Base-by-base conservation (phyloP, 352 stramenopile species). In the Phytophthora pisi region DNA sequence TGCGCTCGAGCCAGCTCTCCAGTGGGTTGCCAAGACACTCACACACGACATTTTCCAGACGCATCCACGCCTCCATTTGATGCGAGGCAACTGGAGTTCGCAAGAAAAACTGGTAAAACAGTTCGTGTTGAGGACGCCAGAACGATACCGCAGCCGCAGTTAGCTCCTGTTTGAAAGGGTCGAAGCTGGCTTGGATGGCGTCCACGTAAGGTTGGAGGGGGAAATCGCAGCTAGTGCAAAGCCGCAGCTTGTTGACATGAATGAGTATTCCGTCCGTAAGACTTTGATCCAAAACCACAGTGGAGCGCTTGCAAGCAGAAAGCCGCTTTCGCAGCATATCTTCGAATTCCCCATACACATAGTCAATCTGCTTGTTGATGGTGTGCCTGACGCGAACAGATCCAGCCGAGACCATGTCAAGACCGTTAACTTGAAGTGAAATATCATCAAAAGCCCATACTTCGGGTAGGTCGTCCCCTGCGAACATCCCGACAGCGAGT, bases 261-360 rank as follows among this genome's bases (percentile, higher is more conserved):
- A 95, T 68, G 15, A 91, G 54, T 59, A 93, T 82, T 0, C 84
- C 85, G 54, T 93, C 84, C n/a, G 11, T 18, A 26, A 75, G 26
- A 36, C 45, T 59, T 18, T 64, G 26, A 38, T 60, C 51, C 20
- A 71, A 56, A 23, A n/a, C 34, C 11, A 30, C 11, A 6, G 57
- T 64, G 18, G 59, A 64, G 24, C 64, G 72, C 24, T 60, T 51
- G 42, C 80, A 88, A 15, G 71, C 72, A n/a, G 49, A 49, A 63
- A 77, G 58, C 7, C 87, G 74, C 9, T 84, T 67, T 1, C 66
- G 62, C 5, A 91, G 65, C 61, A 82, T 72, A 23, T 82, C 75
- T 70, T 93, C 87, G 57, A 92, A 92, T 20, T 92, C 86, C 9
- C 87, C 85, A 61, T 90, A 91, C 0, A 92, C 74, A 43, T 90